Base-by-base conservation (phyloP, 169 alveolate species). In the Ophryocystis elektroscirrha region DNA sequence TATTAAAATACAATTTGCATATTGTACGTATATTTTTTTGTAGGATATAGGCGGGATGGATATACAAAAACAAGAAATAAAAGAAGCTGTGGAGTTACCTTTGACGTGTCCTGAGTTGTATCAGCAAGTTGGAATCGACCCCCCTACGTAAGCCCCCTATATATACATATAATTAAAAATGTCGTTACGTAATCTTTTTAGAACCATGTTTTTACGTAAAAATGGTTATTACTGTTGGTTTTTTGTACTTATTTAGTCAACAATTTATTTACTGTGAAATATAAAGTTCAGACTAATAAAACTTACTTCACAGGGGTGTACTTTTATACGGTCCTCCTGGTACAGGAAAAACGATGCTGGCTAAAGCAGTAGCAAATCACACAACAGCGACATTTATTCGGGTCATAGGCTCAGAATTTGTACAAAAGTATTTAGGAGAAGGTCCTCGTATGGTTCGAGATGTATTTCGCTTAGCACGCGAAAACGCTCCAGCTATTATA, bases 381-480 rank as follows among this genome's bases (percentile, higher is more conserved):
- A 89, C 98, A 18, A 78, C 84, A 39, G 96, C 95, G 24, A 70
- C 94, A 16, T 89, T 93, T 65, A 88, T 93, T 22, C 78, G 96
- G 41, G 94, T 93, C 16, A 96, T 89, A 15, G 99, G 98, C 2
- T 82, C 96, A 27, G 99, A 93, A 65, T 93, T 93, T 64, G 98
- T 93, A 6, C 95, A 93, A 54, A 93, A 93, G 67, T 93, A 93
- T 58, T 76, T 93, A 35, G 99, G 71, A 5, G 99, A 93, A 73
- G 98, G 98, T 0, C 98, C 98, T 7, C 81, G 98, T 56, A 89
- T 91, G 98, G 98, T 93, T 15, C 69, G 99, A 61, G 98, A 91
- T 71, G 96, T 93, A 7, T 93, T 93, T 70, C 71, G 94, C 52
- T 58, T 87, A 51, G 96, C 96, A 5, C 81, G 89, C 42, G 96